Evolutionary conservation across 352 stramenopile genomes (phyloP).

Genomic region (Pythium dissimile): DNA sequence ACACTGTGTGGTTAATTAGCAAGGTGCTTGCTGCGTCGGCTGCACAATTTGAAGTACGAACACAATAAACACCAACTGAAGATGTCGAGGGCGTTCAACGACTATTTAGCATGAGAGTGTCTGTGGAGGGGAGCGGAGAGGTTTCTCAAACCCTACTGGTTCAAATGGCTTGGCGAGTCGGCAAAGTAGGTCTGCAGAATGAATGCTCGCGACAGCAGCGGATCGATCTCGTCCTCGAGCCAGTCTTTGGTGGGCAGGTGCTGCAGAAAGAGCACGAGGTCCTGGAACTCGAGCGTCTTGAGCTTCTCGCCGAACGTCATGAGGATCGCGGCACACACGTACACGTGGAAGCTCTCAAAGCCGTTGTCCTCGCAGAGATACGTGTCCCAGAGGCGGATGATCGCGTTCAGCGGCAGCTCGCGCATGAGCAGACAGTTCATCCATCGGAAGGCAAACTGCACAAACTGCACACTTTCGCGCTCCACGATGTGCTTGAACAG

Average conservation of each 20-base stretch:
- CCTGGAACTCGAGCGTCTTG: constrained; percentile 96
- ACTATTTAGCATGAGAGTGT: too few species aligned
- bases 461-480: constrained; percentile 94
- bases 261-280: constrained; percentile 96
- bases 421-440: constrained; percentile 99
- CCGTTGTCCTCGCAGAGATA: constrained; percentile 98
- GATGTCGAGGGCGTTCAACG: too few species aligned
- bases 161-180: constrained; percentile 78
- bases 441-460: constrained; percentile 99
- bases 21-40: background rate
- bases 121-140: background rate
- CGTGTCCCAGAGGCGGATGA: constrained; percentile 98
- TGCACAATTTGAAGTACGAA: too few species aligned
- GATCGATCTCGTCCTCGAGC: constrained; percentile 97
- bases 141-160: constrained; percentile 29
- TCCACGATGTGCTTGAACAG: constrained; percentile 95
- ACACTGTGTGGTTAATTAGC: background rate
- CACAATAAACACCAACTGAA: too few species aligned
- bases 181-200: constrained; percentile 92
- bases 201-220: constrained; percentile 96
- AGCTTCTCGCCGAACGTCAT: constrained; percentile 96
- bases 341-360: constrained; percentile 99
- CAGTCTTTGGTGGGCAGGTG: constrained; percentile 97
- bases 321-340: constrained; percentile 98
- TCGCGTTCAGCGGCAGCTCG: constrained; percentile 93